These are phyloP conservation scores for Venturia effusa DNA, from an alignment of 2,329 filamentous ascomycete genomes.

Conservation along the genomic window DNA sequence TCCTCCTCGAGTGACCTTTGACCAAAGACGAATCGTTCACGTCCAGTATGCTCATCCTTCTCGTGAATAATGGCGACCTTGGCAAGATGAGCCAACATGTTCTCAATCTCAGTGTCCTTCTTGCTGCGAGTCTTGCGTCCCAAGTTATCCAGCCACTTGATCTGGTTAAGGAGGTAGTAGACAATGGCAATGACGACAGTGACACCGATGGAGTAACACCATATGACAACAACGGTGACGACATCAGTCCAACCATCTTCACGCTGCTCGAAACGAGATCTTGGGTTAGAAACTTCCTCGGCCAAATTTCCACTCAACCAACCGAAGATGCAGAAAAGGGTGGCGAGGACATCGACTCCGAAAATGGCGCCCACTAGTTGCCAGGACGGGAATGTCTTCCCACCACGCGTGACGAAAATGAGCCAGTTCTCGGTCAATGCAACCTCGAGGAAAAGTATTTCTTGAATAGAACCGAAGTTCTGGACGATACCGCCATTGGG, in stretches of 20 bases:
- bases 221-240: constrained; percentile 54
- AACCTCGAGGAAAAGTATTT: constrained; percentile 48
- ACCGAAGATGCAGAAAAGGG: constrained; percentile 64
- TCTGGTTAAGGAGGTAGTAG: constrained; percentile 51
- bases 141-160: constrained; percentile 48
- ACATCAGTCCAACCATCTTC: constrained; percentile 46
- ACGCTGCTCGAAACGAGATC: constrained; percentile 28
- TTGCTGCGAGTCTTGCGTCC: constrained; percentile 51
- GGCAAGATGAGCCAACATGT: constrained; percentile 53
- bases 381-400: constrained; percentile 63
- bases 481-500: constrained; percentile 61
- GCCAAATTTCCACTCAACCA: constrained; percentile 51
- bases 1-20: constrained; percentile 35
- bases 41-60: constrained; percentile 34
- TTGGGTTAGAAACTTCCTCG: constrained; percentile 30
- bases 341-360: constrained; percentile 59
- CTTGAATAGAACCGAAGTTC: constrained; percentile 64
- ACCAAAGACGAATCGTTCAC: constrained; percentile 33
- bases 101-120: constrained; percentile 55
- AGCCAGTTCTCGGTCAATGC: constrained; percentile 44
- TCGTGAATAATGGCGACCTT: constrained; percentile 53
- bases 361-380: constrained; percentile 62
- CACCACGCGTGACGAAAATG: constrained; percentile 47
- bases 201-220: constrained; percentile 56
- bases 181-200: constrained; percentile 55